These are phyloP conservation scores for Parsonsia alboflavescens DNA, from an alignment of 257 asterid genomes.

Conservation along the genomic window DNA sequence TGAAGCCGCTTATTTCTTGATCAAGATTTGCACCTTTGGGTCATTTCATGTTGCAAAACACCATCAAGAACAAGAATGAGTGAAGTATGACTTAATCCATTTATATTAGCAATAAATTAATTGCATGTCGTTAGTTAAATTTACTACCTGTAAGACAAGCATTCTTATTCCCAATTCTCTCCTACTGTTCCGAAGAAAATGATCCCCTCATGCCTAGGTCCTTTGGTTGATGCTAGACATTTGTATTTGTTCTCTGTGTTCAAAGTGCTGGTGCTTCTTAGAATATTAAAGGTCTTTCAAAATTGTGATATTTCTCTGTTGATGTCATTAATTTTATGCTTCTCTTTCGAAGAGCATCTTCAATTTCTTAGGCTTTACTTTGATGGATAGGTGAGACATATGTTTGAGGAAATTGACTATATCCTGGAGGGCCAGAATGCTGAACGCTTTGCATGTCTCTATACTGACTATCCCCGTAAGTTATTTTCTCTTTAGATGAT, in stretches of 20 bases:
- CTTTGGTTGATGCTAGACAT: background rate
- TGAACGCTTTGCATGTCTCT: slow-evolving; percentile 84
- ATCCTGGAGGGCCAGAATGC: slow-evolving; percentile 94
- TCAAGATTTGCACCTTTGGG: background rate
- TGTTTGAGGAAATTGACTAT: slow-evolving; percentile 98
- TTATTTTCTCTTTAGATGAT: slow-evolving; percentile 16
- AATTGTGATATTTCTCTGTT: background rate
- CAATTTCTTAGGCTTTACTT: slow-evolving; percentile 25
- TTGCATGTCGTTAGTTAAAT: background rate
- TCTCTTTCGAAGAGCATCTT: background rate
- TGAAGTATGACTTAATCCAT: background rate
- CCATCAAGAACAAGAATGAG: background rate
- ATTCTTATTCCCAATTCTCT: background rate
- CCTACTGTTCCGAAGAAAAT: background rate
- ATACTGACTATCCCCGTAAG: slow-evolving; percentile 58
- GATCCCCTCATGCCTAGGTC: background rate
- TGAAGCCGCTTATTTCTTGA: background rate
- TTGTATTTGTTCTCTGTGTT: background rate
- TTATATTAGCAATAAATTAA: background rate
- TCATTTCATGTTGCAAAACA: background rate
- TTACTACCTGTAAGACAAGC: background rate
- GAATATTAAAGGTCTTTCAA: background rate
- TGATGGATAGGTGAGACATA: slow-evolving; percentile 80
- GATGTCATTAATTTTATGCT: background rate
- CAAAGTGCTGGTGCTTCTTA: background rate